phyloP scores from a whole-genome alignment of 768 basidiomycete species.

The Rhodotorula toruloides region DNA sequence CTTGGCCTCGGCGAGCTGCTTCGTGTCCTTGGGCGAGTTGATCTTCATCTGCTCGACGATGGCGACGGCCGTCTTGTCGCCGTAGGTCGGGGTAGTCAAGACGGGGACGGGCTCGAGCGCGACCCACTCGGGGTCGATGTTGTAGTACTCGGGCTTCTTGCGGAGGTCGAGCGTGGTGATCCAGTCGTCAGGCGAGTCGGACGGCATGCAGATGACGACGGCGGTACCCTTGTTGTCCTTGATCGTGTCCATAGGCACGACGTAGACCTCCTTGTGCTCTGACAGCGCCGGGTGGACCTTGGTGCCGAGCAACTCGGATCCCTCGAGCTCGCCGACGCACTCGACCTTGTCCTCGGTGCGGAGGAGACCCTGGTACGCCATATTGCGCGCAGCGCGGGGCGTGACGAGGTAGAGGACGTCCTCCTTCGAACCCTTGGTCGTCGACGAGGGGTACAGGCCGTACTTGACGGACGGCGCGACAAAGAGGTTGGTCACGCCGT shows the following conservation, averaged over 20 bases:
- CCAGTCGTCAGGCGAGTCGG: slow-evolving; percentile 97
- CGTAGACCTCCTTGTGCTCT: slow-evolving; percentile 77
- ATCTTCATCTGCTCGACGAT: slow-evolving; percentile 86
- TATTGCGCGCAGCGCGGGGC: slow-evolving; percentile 85
- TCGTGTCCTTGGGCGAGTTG: slow-evolving; percentile 86
- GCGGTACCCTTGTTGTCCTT: slow-evolving; percentile 98
- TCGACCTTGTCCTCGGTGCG: slow-evolving; percentile 50
- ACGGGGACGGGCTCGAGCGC: slow-evolving; percentile 80
- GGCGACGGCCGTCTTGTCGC: slow-evolving; percentile 77
- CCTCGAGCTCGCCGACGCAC: slow-evolving; percentile 65
- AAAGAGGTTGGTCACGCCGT: slow-evolving; percentile 97
- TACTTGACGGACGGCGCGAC: slow-evolving; percentile 87
- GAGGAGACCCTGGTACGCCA: slow-evolving; percentile 88
- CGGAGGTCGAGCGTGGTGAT: slow-evolving; percentile 80
- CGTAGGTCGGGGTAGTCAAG: slow-evolving; percentile 82
- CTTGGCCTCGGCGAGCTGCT: slow-evolving; percentile 91
- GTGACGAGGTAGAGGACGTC: slow-evolving; percentile 82
- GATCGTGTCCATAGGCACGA: slow-evolving; percentile 98
- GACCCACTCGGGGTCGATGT: slow-evolving; percentile 83
- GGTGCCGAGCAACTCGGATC: slow-evolving; percentile 74
- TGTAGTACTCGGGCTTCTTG: slow-evolving; percentile 95
- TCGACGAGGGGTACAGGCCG: slow-evolving; percentile 81
- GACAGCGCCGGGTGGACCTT: slow-evolving; percentile 82
- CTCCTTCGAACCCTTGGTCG: slow-evolving; percentile 49
- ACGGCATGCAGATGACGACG: slow-evolving; percentile 95